phyloP scores from a whole-genome alignment of 805 yeast species.

The Saccharomycopsis fodiens region DNA sequence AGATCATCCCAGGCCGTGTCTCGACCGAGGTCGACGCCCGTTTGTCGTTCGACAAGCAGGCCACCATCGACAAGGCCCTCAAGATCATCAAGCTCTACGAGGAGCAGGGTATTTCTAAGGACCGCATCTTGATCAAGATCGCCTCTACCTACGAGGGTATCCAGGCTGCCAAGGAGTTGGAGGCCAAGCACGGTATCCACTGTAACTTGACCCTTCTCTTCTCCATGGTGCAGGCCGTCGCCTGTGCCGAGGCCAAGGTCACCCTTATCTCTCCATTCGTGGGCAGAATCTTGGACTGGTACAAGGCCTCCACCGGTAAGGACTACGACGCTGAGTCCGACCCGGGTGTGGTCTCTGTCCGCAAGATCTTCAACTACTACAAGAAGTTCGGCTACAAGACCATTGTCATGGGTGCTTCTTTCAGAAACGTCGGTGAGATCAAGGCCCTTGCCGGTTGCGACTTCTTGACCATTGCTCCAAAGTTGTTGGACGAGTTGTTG shows the following conservation, averaged over 20 bases:
- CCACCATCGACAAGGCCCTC: constrained; percentile 88
- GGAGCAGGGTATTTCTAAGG: constrained; percentile 77
- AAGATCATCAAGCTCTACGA: constrained; percentile 84
- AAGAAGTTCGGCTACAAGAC: constrained; percentile 95
- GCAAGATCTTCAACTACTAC: constrained; percentile 90
- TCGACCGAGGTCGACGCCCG: constrained; percentile 99
- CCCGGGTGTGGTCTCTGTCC: constrained; percentile 95
- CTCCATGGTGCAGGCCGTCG: constrained; percentile 96
- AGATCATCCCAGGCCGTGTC: constrained; percentile 97
- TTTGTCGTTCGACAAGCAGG: constrained; percentile 91
- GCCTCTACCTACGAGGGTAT: constrained; percentile 99
- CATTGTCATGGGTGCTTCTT: constrained; percentile 99
- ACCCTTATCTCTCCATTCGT: constrained; percentile 98
- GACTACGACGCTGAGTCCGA: constrained; percentile 72
- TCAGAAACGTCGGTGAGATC: constrained; percentile 95
- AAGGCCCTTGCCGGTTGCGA: constrained; percentile 96
- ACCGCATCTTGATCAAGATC: constrained; percentile 87
- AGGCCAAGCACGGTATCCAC: constrained; percentile 84
- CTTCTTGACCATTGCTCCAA: constrained; percentile 91
- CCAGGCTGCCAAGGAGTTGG: constrained; percentile 95
- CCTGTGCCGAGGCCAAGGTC: constrained; percentile 95
- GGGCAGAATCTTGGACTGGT: constrained; percentile 98
- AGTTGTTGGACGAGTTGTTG: constrained; percentile 78
- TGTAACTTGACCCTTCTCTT: constrained; percentile 91
- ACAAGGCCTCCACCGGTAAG: constrained; percentile 89